These are phyloP conservation scores for Cynara cardunculus DNA, from an alignment of 129 eudicot genomes.

Conservation along the genomic window DNA sequence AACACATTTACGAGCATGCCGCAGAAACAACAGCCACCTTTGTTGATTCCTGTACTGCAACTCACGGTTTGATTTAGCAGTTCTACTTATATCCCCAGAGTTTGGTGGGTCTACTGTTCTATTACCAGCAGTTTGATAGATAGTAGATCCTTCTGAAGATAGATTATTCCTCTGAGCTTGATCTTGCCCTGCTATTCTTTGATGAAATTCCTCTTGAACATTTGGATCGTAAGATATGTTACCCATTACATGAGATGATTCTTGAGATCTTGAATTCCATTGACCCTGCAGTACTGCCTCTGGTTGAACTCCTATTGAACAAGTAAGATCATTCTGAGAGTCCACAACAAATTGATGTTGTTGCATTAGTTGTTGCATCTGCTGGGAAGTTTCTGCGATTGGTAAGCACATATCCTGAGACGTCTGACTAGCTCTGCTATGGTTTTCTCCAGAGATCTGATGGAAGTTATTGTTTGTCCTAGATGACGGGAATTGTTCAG, in stretches of 20 bases:
- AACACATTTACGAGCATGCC: constrained; percentile 76
- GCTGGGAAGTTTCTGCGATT: constrained; percentile 33
- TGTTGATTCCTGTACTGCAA: constrained; percentile 50
- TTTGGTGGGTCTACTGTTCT: constrained; percentile 40
- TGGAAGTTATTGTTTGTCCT: constrained; percentile 42
- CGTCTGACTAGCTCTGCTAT: constrained; percentile 34
- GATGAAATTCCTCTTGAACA: constrained; percentile 57
- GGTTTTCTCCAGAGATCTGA: constrained; percentile 36
- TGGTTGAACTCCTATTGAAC: constrained; percentile 34
- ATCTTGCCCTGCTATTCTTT: constrained; percentile 53
- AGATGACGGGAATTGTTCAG: constrained; percentile 47
- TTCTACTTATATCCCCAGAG: constrained; percentile 21
- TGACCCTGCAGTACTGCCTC: constrained; percentile 49
- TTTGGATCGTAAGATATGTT: constrained; percentile 36
- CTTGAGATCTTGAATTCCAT: constrained; percentile 56
- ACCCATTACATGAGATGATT: constrained; percentile 30
- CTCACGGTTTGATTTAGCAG: constrained; percentile 36
- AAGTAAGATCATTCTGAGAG: constrained; percentile 37
- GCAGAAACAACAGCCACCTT: constrained; percentile 76
- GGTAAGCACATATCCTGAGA: constrained; percentile 41
- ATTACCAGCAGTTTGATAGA: constrained; percentile 21
- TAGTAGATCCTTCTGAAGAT: constrained; percentile 52
- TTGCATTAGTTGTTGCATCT: constrained; percentile 41
- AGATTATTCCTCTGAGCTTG: constrained; percentile 56
- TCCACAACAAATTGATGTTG: constrained; percentile 45